Percentiles rank a stretch among this genome's conserved stretches.
Evolutionary conservation across 2,329 filamentous ascomycete species (phyloP).

Genomic region (Venturia effusa): DNA sequence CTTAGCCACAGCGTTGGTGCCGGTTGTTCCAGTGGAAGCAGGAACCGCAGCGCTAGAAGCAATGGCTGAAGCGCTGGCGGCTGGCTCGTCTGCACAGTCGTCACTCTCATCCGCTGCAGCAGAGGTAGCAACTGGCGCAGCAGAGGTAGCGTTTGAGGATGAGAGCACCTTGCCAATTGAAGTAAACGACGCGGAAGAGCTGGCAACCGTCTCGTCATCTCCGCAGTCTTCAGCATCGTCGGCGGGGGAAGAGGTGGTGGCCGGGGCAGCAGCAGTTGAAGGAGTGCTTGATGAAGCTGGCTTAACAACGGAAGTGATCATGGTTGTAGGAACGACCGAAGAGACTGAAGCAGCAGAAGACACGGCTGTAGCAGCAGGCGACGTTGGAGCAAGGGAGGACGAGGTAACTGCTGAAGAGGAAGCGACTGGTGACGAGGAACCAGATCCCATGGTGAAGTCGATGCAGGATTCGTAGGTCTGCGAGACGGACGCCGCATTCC

Average conservation of each 20-base stretch:
- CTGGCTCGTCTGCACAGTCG: background rate
- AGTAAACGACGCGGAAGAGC: background rate
- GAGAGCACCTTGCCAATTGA: background rate
- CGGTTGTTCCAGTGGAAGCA: background rate
- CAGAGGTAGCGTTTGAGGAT: background rate
- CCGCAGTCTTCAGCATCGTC: background rate
- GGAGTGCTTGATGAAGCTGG: background rate
- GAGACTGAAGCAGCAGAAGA: background rate
- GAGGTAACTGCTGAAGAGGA: background rate
- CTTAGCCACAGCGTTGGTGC: background rate
- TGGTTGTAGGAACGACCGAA: background rate
- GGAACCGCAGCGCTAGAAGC: background rate
- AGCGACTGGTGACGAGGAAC: background rate
- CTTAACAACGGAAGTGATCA: background rate
- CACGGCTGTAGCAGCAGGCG: background rate
- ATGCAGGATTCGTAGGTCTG: constrained; percentile 56
- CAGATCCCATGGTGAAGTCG: constrained; percentile 40
- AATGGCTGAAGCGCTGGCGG: background rate
- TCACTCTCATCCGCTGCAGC: background rate
- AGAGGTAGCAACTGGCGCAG: background rate
- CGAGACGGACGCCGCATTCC: constrained; percentile 43
- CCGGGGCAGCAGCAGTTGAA: background rate
- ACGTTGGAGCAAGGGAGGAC: background rate
- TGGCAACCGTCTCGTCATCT: background rate
- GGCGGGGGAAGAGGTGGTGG: background rate